Conservation (phyloP, 2,329 filamentous ascomycete genomes). For the Epichloe sp. region DNA sequence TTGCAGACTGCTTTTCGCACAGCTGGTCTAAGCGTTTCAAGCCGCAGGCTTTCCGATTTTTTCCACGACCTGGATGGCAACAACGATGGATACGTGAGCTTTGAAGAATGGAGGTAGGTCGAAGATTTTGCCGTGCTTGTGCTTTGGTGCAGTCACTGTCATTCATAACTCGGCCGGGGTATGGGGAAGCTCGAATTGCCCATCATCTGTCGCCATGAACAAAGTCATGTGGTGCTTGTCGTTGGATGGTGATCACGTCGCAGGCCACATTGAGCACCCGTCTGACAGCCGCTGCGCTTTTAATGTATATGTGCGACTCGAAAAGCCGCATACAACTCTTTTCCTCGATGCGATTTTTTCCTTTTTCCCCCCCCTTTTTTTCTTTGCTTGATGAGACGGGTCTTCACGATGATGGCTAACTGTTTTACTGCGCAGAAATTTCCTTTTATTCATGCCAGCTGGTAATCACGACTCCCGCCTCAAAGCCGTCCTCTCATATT, state of each 20-base stretch:
- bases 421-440: constrained; percentile 48
- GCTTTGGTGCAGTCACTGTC: not conserved
- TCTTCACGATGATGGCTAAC: constrained; percentile 3
- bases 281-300: not conserved
- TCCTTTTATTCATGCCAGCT: constrained; percentile 75
- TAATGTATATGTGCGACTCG: not conserved
- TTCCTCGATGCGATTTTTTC: no score
- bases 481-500: constrained; percentile 77
- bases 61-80: constrained; percentile 85
- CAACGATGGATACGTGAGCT: constrained; percentile 75
- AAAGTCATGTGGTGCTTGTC: constrained; percentile 11
- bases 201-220: constrained; percentile 1
- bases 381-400: not conserved
- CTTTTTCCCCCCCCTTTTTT: no score
- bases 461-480: constrained; percentile 54
- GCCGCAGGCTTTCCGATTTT: constrained; percentile 66
- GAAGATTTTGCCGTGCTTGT: not conserved
- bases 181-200: constrained; percentile 4
- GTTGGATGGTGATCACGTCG: constrained; percentile 1
- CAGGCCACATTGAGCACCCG: not conserved
- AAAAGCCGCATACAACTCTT: not conserved
- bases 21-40: constrained; percentile 68
- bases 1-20: constrained; percentile 64
- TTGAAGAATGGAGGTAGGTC: constrained; percentile 90
- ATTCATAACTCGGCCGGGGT: not conserved